Evolutionary conservation across 2,329 filamentous ascomycete genomes (phyloP), one percentile per base, ranked within the genome.

Genomic region (Coniochaeta pulveracea): DNA sequence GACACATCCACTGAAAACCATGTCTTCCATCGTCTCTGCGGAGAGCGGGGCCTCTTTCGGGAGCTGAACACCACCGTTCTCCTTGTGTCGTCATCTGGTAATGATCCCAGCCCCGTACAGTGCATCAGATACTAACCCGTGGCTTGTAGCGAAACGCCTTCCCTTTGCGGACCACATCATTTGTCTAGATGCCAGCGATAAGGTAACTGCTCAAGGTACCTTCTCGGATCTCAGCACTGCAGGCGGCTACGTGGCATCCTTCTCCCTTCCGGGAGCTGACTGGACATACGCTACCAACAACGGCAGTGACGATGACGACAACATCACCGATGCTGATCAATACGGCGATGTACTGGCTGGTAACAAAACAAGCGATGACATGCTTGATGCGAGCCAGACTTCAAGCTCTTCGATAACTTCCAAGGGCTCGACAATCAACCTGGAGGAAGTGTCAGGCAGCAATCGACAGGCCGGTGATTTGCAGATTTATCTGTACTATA

Each of bases 1-100:
- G 65, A 68, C 36, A 50, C 52, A 2, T 47, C 55, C 4, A 72
- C 67, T 0, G 51, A 60, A 9, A 43, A 54, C 6, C 40, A 48
- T 3, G 50, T 71, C 4, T 62, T 69, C 23, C 43, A 55, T 8
- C 50, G 53, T 4, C 46, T 70, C 0, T 44, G 71, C 4, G 56
- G 59, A 0, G 24, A 41, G 0, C 37, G 47, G 4, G 67, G 69
- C 0, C 35, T 71, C 1, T 43, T 69, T 2, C 54, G 54, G 10
- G 46, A 43, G 10, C 43, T 48, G 12, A 47, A 51, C 0, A 49
- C 50, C 6, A 65, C 62, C 1, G 57, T 63, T 1, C 37, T 72
- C 1, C 46, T 71, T 4, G 55, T 56, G 3, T 63, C 63, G 0
- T 59, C 64, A 33, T 50, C 54, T 1, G 43, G 52, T 49, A 44